phyloP scores from a whole-genome alignment of 2,329 filamentous ascomycete species.

The Fusarium concolor region DNA sequence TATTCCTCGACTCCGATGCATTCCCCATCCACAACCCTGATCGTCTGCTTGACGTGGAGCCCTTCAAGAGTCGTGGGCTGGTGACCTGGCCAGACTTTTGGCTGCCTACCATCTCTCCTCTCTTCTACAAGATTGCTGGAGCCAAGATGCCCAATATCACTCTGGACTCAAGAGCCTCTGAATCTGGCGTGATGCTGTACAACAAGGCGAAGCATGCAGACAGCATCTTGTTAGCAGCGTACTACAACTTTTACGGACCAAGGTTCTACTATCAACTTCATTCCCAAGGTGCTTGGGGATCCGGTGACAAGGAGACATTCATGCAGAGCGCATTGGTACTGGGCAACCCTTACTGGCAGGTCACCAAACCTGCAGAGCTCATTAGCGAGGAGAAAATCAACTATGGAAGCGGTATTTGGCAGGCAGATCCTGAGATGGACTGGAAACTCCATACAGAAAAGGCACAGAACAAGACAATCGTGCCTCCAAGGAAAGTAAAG shows the following conservation, averaged over 20 bases:
- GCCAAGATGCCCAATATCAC: constrained; percentile 31
- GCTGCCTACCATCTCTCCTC: constrained; percentile 41
- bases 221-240: constrained; percentile 38
- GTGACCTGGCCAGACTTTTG: constrained; percentile 46
- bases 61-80: constrained; percentile 31
- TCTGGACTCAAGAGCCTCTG: constrained; percentile 34
- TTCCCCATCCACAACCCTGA: constrained; percentile 39
- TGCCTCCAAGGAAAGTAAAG: neutral
- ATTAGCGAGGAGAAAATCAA: constrained; percentile 29
- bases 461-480: neutral
- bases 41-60: constrained; percentile 33
- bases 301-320: constrained; percentile 43
- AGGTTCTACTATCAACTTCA: constrained; percentile 43
- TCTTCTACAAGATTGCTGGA: constrained; percentile 40
- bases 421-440: constrained; percentile 42
- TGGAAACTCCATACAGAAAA: constrained; percentile 21
- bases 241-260: constrained; percentile 44
- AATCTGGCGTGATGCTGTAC: constrained; percentile 41
- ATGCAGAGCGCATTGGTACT: constrained; percentile 36
- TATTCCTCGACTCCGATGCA: constrained; percentile 42
- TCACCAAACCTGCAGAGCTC: constrained; percentile 21
- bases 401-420: constrained; percentile 44
- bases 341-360: constrained; percentile 38
- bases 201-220: constrained; percentile 38
- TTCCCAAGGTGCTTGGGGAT: constrained; percentile 44